A percentile compares a stretch with the other conserved stretches of the same genome.
These are phyloP conservation scores for Choricystis sp. DNA, from an alignment of 139 green algal species.

Conservation along the genomic window DNA sequence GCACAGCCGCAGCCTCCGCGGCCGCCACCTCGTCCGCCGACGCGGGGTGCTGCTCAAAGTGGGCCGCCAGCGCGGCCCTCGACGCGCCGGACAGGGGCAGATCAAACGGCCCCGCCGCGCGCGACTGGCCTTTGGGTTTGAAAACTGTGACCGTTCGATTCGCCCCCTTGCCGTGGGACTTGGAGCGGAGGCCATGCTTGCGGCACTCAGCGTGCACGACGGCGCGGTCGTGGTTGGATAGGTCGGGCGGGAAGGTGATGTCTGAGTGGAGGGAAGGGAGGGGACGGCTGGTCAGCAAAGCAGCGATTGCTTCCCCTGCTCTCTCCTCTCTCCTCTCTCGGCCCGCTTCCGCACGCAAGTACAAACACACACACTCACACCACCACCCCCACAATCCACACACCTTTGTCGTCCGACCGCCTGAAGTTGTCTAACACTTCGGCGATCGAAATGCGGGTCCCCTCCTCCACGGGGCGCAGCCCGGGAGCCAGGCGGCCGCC, in stretches of 20 bases:
- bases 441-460: slow-evolving; percentile 19
- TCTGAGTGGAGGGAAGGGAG: slow-evolving; percentile 15
- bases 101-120: slow-evolving; percentile 4
- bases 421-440: slow-evolving; percentile 23
- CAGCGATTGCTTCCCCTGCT: background rate
- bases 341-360: too few species aligned
- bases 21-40: slow-evolving; percentile 12
- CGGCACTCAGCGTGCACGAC: slow-evolving; percentile 48
- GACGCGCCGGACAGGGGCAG: slow-evolving; percentile 12
- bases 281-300: background rate
- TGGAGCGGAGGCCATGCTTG: slow-evolving; percentile 43
- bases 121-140: slow-evolving; percentile 12
- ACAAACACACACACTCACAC: background rate
- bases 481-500: slow-evolving; percentile 15
- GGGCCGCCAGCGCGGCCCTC: slow-evolving; percentile 7
- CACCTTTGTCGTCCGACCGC: slow-evolving; percentile 13
- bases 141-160: slow-evolving; percentile 11
- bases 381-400: background rate
- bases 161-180: slow-evolving; percentile 26
- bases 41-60: slow-evolving; percentile 19
- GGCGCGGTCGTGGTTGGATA: slow-evolving; percentile 57
- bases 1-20: slow-evolving; percentile 1
- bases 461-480: slow-evolving; percentile 24
- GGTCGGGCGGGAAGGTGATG: slow-evolving; percentile 32
- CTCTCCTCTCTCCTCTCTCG: too few species aligned